A percentile compares a stretch with the other conserved stretches of the same genome.
Conservation (phyloP, 306 rosid species). For the Cucumis melo region DNA sequence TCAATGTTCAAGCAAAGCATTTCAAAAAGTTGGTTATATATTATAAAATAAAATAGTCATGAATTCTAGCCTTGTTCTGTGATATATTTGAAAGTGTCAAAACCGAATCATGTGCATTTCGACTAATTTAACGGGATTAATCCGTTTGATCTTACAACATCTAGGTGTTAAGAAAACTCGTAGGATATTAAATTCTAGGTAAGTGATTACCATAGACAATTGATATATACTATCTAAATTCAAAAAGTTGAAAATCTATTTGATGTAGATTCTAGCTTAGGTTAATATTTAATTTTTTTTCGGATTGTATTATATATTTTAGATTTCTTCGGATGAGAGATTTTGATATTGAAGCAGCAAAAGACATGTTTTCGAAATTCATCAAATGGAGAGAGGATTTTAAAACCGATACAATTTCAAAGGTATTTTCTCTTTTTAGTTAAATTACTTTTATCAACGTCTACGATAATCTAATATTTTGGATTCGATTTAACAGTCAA, state of each 20-base stretch:
- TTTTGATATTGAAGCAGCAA: slow-evolving; percentile 49
- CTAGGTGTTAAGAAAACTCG: too few relatives aligned
- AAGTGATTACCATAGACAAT: too few relatives aligned
- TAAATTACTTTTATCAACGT: background rate
- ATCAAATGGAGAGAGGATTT: slow-evolving; percentile 78
- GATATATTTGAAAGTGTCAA: too few relatives aligned
- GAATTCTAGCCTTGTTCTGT: too few relatives aligned
- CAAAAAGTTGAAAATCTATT: background rate
- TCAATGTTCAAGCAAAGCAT: background rate
- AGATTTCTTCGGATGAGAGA: slow-evolving; percentile 92
- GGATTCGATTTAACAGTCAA: background rate
- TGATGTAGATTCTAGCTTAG: too few relatives aligned
- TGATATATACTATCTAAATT: too few relatives aligned
- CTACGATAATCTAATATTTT: too few relatives aligned
- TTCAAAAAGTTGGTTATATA: background rate
- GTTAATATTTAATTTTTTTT: background rate
- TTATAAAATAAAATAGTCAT: too few relatives aligned
- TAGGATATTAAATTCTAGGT: too few relatives aligned
- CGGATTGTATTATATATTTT: background rate
- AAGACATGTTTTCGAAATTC: slow-evolving; percentile 49
- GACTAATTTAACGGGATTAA: too few relatives aligned
- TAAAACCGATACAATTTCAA: slow-evolving; percentile 41
- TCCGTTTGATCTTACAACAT: too few relatives aligned
- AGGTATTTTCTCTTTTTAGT: slow-evolving; percentile 27
- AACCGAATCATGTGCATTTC: too few relatives aligned